phyloP scores from a whole-genome alignment of 129 eudicot species.

The Tanacetum coccineum region DNA sequence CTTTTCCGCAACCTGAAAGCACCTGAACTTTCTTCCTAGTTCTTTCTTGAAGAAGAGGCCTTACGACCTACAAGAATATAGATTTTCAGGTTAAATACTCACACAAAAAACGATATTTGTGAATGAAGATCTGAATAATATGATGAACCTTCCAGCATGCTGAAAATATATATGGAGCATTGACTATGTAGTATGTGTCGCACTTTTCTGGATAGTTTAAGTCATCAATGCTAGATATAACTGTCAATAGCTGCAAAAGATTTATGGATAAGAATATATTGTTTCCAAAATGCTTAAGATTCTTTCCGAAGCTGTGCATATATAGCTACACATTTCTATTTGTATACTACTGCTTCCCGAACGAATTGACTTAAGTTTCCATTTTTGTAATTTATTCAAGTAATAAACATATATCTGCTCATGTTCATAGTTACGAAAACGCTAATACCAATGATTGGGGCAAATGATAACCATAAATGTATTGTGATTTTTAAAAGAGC shows the following conservation, averaged over 20 bases:
- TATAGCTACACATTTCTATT: background rate
- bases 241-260: conserved; percentile 78
- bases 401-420: conserved; percentile 3
- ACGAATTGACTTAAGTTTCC: background rate
- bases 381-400: conserved; percentile 2
- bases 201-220: conserved; percentile 97
- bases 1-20: conserved; percentile 81
- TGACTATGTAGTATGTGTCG: conserved; percentile 83
- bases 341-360: background rate
- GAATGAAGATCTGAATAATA: background rate
- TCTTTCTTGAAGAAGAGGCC: conserved; percentile 90
- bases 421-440: background rate
- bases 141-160: conserved; percentile 92
- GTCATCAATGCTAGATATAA: conserved; percentile 86
- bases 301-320: conserved; percentile 5
- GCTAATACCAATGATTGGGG: background rate
- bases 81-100: background rate
- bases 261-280: background rate
- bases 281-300: background rate
- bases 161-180: conserved; percentile 93
- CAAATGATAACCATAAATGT: background rate
- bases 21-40: conserved; percentile 86
- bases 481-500: background rate
- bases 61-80: conserved; percentile 62
- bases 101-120: background rate